phyloP scores from a whole-genome alignment of 768 basidiomycete genomes.

The Fomitopsis serialis region DNA sequence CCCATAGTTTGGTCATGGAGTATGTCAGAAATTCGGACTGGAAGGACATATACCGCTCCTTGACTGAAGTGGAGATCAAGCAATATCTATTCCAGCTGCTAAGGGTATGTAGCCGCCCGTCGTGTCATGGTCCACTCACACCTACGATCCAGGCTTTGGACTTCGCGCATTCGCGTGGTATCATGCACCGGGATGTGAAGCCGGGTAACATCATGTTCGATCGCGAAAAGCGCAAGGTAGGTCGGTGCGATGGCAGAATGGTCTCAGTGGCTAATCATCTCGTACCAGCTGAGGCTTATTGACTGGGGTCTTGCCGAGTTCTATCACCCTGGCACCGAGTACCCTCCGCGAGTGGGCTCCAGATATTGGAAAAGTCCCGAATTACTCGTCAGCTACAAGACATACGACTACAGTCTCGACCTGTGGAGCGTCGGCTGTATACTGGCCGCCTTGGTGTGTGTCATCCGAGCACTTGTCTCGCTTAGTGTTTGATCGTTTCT shows the following conservation, averaged over 20 bases:
- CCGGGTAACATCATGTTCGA: conserved; percentile 99
- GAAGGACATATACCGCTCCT: conserved; percentile 89
- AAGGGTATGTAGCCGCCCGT: conserved; percentile 46
- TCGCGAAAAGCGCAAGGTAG: conserved; percentile 87
- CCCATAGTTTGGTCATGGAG: conserved; percentile 94
- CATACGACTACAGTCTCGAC: conserved; percentile 95
- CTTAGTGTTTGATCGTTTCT: background rate
- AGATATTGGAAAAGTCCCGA: conserved; percentile 98
- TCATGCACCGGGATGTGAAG: conserved; percentile 98
- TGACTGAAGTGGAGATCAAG: conserved; percentile 92
- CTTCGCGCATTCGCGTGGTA: conserved; percentile 96
- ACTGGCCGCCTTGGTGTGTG: conserved; percentile 90
- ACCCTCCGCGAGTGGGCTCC: conserved; percentile 94
- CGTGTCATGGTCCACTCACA: background rate
- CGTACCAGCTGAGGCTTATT: conserved; percentile 77
- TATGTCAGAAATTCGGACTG: conserved; percentile 97
- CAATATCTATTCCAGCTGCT: conserved; percentile 95
- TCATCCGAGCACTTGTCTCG: background rate
- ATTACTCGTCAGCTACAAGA: conserved; percentile 91
- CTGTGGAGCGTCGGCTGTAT: conserved; percentile 99
- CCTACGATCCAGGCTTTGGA: conserved; percentile 69
- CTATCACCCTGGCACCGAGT: conserved; percentile 95
- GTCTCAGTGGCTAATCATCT: background rate
- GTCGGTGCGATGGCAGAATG: background rate
- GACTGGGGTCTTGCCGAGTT: conserved; percentile 99